Evolutionary conservation across 495 filamentous ascomycete genomes (phyloP).

Genomic region (Neurospora hispaniola): DNA sequence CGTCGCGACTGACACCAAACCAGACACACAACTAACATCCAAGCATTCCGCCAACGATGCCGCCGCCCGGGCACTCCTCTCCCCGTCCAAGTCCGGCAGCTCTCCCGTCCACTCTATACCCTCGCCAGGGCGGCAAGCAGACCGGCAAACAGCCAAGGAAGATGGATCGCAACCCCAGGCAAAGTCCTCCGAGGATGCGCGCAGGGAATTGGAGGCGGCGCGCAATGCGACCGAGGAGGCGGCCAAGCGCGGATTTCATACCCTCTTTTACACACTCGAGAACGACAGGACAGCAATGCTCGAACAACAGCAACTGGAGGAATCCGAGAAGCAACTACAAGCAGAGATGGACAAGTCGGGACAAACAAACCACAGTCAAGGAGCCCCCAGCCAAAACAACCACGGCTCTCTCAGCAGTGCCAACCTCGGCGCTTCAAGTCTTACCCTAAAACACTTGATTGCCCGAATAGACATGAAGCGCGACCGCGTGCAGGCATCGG

Average conservation of each 20-base stretch:
- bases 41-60: constrained; percentile 42
- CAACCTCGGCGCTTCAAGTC: constrained; percentile 91
- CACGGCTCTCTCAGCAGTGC: constrained; percentile 85
- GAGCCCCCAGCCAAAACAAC: constrained; percentile 37
- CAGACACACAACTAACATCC: constrained; percentile 39
- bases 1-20: constrained; percentile 12
- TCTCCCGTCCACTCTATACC: constrained; percentile 44
- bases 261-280: constrained; percentile 87
- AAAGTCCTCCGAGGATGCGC: constrained; percentile 70
- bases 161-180: constrained; percentile 36
- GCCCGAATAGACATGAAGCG: constrained; percentile 88
- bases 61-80: constrained; percentile 36
- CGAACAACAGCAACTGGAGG: constrained; percentile 93
- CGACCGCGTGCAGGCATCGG: constrained; percentile 75
- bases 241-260: constrained; percentile 80
- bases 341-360: constrained; percentile 73
- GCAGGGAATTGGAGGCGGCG: constrained; percentile 87
- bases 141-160: constrained; percentile 31
- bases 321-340: constrained; percentile 90
- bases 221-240: constrained; percentile 89
- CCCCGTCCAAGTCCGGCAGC: constrained; percentile 48
- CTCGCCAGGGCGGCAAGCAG: constrained; percentile 38
- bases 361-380: constrained; percentile 36
- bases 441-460: constrained; percentile 94
- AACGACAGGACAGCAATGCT: constrained; percentile 93